Evolutionary conservation across 306 rosid genomes (phyloP).

Genomic region (Fragaria ananassa): DNA sequence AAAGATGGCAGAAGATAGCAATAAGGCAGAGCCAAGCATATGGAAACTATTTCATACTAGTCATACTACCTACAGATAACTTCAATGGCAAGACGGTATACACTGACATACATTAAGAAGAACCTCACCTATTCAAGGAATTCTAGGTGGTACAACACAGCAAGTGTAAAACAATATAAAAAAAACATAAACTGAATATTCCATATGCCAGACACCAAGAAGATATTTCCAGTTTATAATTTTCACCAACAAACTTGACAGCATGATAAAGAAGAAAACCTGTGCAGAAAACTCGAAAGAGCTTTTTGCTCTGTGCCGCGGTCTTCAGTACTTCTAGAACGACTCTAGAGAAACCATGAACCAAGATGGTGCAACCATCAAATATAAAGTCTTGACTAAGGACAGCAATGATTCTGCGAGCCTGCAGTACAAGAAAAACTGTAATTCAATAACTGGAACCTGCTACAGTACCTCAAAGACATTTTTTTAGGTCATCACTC

Average conservation of each 20-base stretch:
- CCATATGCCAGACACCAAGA: neutral
- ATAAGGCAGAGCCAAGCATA: neutral
- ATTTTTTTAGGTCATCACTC: neutral
- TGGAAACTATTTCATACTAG: neutral
- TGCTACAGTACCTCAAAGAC: neutral
- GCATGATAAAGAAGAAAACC: constrained; percentile 39
- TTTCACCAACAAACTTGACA: neutral
- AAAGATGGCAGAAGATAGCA: neutral
- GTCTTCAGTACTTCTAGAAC: constrained; percentile 75
- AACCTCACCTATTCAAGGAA: neutral
- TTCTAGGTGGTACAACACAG: neutral
- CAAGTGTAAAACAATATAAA: neutral
- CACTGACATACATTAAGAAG: neutral
- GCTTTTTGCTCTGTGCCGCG: constrained; percentile 76
- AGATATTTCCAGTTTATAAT: neutral
- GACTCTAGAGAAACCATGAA: constrained; percentile 92
- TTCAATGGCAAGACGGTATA: neutral
- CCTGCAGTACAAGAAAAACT: constrained; percentile 42
- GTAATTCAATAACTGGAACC: neutral
- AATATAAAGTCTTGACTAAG: constrained; percentile 87
- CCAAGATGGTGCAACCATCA: constrained; percentile 90
- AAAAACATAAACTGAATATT: neutral
- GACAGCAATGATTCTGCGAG: constrained; percentile 87
- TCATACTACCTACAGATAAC: neutral
- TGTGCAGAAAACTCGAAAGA: constrained; percentile 86